Base-by-base conservation (phyloP, 2,329 filamentous ascomycete species). In the Amphichorda felina region DNA sequence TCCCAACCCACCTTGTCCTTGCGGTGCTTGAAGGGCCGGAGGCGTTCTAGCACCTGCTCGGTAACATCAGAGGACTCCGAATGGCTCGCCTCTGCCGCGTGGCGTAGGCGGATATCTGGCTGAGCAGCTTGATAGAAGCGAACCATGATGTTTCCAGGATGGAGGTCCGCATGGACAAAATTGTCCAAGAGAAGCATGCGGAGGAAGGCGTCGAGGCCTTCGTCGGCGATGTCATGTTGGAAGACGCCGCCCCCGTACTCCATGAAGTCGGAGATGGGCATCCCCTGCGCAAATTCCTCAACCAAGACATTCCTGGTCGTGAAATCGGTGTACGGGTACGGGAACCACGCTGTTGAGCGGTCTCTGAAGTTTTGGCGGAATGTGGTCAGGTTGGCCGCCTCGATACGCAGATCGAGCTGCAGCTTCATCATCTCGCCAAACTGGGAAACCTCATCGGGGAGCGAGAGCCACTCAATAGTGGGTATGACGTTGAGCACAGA, bases 111-210 rank as follows among this genome's bases (percentile, higher is more conserved):
- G 1, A 93, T 63, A 33, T 81, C 74, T 0, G 89, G 72, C 41
- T 79, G 71, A 11, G 78, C 75, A 0, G 88, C 78, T 49, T 89
- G 79, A 59, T 96, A 95, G 63, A 98, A 98, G 43, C 93, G 86
- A 32, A 98, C 89, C 88, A 98, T 96, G 60, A 98, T 96, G 55
- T 98, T 98, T 18, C 91, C 91, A 0, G 91, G 91, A 53, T 98
- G 91, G 21, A 98, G 64, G 53, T 98, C 91, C 5, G 91, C 89
- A 52, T 98, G 91, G 18, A 95, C 80, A 55, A 98, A 98, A 55
- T 98, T 98, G 57, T 98, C 91, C 27, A 98, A 80, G 10, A 98
- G 70, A 13, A 98, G 65, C 91, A 98, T 98, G 49, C 88, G 85
- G 34, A 98, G 62, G 57, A 98, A 98, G 3, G 89, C 88, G 54